Conservation (phyloP, 2,329 filamentous ascomycete species). For the Aspergillus ibericus region DNA sequence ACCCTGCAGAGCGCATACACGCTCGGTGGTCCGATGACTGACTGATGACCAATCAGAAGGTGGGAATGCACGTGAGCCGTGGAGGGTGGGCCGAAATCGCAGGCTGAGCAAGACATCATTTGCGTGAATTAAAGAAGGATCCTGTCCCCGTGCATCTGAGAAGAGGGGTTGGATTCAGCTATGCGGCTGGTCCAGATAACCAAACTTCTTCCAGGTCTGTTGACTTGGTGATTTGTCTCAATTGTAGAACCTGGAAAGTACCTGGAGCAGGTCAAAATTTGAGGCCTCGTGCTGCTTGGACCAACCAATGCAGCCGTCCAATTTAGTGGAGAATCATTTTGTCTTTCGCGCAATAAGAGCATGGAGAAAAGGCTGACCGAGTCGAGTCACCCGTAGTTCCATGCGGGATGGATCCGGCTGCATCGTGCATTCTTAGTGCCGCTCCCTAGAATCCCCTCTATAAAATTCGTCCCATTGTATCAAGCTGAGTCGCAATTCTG, state of each 20-base stretch:
- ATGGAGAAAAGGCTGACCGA: background rate
- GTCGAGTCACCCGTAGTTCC: background rate
- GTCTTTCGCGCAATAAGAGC: background rate
- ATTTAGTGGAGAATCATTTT: background rate
- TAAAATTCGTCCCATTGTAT: background rate
- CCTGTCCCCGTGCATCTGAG: background rate
- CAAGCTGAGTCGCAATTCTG: background rate
- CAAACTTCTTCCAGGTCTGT: background rate
- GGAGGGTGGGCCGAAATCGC: background rate
- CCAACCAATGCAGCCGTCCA: background rate
- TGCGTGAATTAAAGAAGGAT: background rate
- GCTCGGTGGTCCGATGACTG: background rate
- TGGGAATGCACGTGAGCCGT: background rate
- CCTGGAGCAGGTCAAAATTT: background rate
- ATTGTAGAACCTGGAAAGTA: background rate
- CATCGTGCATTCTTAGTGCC: constrained; percentile 1
- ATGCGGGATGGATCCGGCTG: background rate
- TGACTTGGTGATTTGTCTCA: background rate
- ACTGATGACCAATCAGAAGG: background rate
- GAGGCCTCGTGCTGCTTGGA: background rate
- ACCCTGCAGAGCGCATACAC: background rate
- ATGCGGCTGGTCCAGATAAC: background rate
- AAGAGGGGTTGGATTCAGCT: background rate
- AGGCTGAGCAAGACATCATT: background rate
- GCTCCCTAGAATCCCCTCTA: background rate